These are phyloP conservation scores for Ustilago trichophora DNA, from an alignment of 1,284 basidiomycete genomes.

Conservation along the genomic window DNA sequence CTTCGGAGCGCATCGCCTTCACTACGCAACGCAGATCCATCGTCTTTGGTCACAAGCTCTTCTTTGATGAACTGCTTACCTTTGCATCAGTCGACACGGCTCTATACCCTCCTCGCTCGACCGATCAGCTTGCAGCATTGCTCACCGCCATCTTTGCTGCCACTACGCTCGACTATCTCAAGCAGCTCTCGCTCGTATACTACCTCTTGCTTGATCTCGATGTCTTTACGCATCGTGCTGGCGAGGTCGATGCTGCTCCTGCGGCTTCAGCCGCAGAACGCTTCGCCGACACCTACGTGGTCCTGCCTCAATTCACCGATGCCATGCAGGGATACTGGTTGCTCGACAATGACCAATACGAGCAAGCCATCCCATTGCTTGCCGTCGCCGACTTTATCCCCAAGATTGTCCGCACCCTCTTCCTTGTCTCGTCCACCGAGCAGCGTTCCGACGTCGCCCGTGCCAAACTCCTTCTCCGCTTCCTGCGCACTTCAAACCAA, in stretches of 20 bases:
- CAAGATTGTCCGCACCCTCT: slow-evolving; percentile 44
- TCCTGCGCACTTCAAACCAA: slow-evolving; percentile 42
- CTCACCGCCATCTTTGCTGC: slow-evolving; percentile 38
- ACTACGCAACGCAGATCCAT: slow-evolving; percentile 7
- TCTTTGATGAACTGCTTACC: slow-evolving; percentile 47
- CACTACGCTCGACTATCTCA: slow-evolving; percentile 42
- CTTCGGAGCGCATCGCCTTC: slow-evolving; percentile 12
- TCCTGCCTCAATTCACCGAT: slow-evolving; percentile 43
- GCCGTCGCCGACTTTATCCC: slow-evolving; percentile 45
- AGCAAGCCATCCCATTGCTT: slow-evolving; percentile 36
- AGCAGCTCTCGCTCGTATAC: slow-evolving; percentile 45
- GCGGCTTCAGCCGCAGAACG: slow-evolving; percentile 11
- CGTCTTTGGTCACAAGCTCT: slow-evolving; percentile 25
- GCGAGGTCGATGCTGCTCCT: neutral
- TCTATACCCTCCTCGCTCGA: slow-evolving; percentile 36
- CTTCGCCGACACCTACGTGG: slow-evolving; percentile 42
- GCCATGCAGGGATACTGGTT: slow-evolving; percentile 54
- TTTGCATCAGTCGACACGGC: slow-evolving; percentile 35
- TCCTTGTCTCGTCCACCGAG: slow-evolving; percentile 10
- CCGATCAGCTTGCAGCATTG: slow-evolving; percentile 17
- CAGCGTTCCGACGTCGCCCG: slow-evolving; percentile 18
- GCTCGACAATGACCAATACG: slow-evolving; percentile 48
- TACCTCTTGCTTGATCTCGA: slow-evolving; percentile 48
- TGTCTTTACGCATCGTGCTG: slow-evolving; percentile 6
- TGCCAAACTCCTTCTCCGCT: slow-evolving; percentile 44